These are phyloP conservation scores for Fusarium multiceps DNA, from an alignment of 2,329 filamentous ascomycete species.

Conservation along the genomic window DNA sequence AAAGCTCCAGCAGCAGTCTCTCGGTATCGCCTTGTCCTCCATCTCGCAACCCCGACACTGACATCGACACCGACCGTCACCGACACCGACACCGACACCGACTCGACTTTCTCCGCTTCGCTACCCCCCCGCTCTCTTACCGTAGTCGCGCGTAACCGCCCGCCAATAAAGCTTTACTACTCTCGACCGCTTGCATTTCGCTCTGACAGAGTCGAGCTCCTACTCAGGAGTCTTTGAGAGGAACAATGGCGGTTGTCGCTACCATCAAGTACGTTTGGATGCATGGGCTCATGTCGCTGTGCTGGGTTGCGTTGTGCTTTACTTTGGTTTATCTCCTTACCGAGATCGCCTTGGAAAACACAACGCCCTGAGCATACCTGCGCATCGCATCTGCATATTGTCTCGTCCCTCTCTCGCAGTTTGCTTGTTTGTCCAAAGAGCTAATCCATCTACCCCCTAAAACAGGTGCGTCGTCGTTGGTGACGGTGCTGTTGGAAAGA, in stretches of 20 bases:
- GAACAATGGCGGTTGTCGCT: slow-evolving; percentile 69
- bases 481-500: slow-evolving; percentile 99
- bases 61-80: slow-evolving; percentile 1
- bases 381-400: slow-evolving; percentile 29
- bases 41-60: slow-evolving; percentile 10
- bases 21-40: slow-evolving; percentile 6
- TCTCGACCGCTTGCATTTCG: slow-evolving; percentile 41
- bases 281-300: slow-evolving; percentile 18
- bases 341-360: slow-evolving; percentile 4
- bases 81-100: slow-evolving; percentile 17
- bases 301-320: not conserved
- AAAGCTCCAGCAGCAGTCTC: slow-evolving; percentile 12
- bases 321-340: slow-evolving; percentile 7
- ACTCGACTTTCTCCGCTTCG: slow-evolving; percentile 32
- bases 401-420: slow-evolving; percentile 2
- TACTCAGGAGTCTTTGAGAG: slow-evolving; percentile 53
- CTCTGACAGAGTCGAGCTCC: slow-evolving; percentile 49
- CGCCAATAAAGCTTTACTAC: slow-evolving; percentile 42
- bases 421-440: not conserved
- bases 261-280: slow-evolving; percentile 68
- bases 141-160: slow-evolving; percentile 39
- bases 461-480: slow-evolving; percentile 96
- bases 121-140: slow-evolving; percentile 32
- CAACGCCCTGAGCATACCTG: slow-evolving; percentile 12
- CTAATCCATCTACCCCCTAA: slow-evolving; percentile 39